These are phyloP conservation scores for Acer campestre DNA, from an alignment of 345 rosid species.

Conservation along the genomic window DNA sequence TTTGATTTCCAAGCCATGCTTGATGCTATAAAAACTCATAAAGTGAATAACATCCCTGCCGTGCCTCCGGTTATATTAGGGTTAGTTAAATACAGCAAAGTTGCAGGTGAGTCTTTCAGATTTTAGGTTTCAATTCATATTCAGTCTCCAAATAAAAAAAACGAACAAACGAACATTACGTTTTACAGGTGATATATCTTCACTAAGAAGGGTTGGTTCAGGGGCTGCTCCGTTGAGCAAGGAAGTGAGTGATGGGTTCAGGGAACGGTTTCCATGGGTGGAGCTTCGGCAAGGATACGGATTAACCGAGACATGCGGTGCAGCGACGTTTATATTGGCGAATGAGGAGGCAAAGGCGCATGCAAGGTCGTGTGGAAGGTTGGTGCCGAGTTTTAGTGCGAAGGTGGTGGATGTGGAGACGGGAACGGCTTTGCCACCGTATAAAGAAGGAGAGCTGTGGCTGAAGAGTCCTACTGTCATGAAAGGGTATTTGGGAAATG, in stretches of 20 bases:
- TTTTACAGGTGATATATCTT: constrained; percentile 32
- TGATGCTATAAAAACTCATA: constrained; percentile 38
- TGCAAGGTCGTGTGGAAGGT: constrained; percentile 46
- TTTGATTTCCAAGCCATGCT: constrained; percentile 53
- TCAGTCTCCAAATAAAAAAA: no score
- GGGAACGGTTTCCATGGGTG: constrained; percentile 56
- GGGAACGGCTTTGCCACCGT: constrained; percentile 40
- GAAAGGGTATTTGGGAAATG: constrained; percentile 52
- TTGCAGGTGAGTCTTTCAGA: not conserved
- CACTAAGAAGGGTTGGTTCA: constrained; percentile 45
- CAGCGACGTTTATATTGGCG: constrained; percentile 28
- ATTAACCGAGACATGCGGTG: constrained; percentile 58
- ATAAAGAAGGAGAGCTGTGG: constrained; percentile 55
- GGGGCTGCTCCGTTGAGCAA: constrained; percentile 73
- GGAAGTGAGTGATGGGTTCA: constrained; percentile 45
- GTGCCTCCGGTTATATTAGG: constrained; percentile 63
- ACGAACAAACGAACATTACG: no score
- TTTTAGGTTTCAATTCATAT: no score
- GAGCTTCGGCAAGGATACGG: constrained; percentile 67
- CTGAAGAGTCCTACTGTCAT: constrained; percentile 49
- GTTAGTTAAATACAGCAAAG: constrained; percentile 42
- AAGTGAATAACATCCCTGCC: constrained; percentile 56
- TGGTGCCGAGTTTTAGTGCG: constrained; percentile 44
- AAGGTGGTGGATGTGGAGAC: constrained; percentile 51
- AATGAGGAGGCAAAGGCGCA: constrained; percentile 37